Evolutionary conservation across 352 stramenopile genomes (phyloP), one percentile per base, ranked within the genome.

Genomic region (Aphanomyces cochlioides): DNA sequence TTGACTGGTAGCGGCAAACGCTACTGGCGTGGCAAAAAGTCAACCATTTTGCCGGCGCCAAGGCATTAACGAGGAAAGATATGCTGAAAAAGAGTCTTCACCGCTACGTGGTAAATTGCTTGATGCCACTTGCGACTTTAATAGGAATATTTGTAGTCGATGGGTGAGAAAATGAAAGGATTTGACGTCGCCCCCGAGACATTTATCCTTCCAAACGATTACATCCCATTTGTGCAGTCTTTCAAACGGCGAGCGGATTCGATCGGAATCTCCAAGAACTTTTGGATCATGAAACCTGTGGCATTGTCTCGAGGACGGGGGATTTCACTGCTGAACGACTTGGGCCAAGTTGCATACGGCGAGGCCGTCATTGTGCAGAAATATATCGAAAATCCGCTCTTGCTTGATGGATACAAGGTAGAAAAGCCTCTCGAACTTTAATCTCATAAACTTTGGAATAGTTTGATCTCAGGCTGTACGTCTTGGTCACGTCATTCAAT

Each of bases 231-330:
- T 56, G 86, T 97, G 0, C 76, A 92, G 48, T 85, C 87, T 3
- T 98, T 95, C 60, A 85, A 92, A 56, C 79, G 81, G 19, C 79
- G 83, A 8, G 66, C 67, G 36, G 73, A 47, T 53, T 58, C 60
- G 3, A 58, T 60, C 4, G 66, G 60, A 0, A 21, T 71, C 12
- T 66, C 38, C n/a, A 84, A 87, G 47, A 97, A 97, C 56, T 85
- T 96, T 58, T 98, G 93, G 94, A 98, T 98, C 73, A 90, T 98
- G 78, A 98, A 98, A 65, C 94, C 94, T 7, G 83, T 97, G 13
- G 89, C 90, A 6, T 79, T 97, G 13, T 97, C 88, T 8, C 82
- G 94, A 66, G 94, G 94, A 3, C 85, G 94, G 36, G 94, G 94
- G n/a, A 98, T 98, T 63, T 95, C 80, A 59, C 74, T 98, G 4